Evolutionary conservation across 495 filamentous ascomycete species (phyloP), one percentile per base, ranked within the genome.

Genomic region (Penicillium herquei): DNA sequence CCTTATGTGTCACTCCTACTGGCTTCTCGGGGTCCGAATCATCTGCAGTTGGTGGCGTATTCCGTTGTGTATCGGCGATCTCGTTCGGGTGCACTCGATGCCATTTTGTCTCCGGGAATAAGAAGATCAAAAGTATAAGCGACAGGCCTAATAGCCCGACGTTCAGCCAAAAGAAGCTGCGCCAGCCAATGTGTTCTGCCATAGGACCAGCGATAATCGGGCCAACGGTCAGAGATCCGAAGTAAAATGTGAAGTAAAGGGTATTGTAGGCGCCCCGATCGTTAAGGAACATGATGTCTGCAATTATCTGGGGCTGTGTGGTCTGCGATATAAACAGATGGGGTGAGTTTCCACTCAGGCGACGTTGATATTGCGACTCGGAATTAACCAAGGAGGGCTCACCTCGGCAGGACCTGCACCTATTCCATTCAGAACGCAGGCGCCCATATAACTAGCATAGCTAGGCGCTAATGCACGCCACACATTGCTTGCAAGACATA

Each of bases 261-360:
- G 84, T 87, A 53, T 87, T 84, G 61, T 84, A 84, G 39, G 81
- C 80, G 21, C 85, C 85, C 42, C 85, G 74, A 58, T 87, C 84
- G 61, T 88, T 83, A 1, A 87, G 66, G 69, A 87, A 87, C 66
- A 84, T 83, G 50, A 86, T 81, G 54, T 87, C 85, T 11, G 83
- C 78, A 52, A 87, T 87, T 18, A 88, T 78, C 49, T 82, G 78
- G 0, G 84, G 83, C 44, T 82, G 80, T 3, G 86, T 71, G 1
- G 83, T 85, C 68, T 87, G 47, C 13, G 8, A 14, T 7, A 32
- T 5, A 32, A 33, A 16, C 21, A 26, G 4, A 26, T 26, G 4
- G 1, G 21, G 4, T 26, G 21, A 26, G 21, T 26, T n/a, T 26
- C 21, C 21, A 26, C 2, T 4, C 21, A 26, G 12, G 40, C 7